Evolutionary conservation across 1,139 yeast genomes (phyloP).

Genomic region (Meyerozyma athensensis): DNA sequence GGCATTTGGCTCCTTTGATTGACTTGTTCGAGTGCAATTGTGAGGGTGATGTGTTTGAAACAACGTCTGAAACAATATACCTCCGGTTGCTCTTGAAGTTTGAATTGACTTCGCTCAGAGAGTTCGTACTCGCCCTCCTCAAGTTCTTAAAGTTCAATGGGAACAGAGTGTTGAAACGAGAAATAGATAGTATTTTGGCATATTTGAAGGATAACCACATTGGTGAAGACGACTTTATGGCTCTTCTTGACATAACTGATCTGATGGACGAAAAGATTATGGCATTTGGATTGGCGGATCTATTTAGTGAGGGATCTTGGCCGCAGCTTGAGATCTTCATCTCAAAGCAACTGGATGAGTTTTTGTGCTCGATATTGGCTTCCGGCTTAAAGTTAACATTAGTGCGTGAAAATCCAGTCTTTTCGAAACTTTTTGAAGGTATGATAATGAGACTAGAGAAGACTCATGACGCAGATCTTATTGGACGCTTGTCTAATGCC

Average conservation of each 20-base stretch:
- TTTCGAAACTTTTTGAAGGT: slow-evolving; percentile 1
- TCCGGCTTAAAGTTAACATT: background rate
- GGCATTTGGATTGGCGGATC: background rate
- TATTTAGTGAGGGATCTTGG: background rate
- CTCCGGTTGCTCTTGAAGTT: slow-evolving; percentile 40
- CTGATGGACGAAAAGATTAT: slow-evolving; percentile 4
- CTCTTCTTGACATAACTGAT: background rate
- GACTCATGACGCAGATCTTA: background rate
- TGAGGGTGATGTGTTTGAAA: slow-evolving; percentile 58
- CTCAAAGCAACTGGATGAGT: background rate
- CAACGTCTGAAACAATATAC: slow-evolving; percentile 46
- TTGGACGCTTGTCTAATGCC: background rate
- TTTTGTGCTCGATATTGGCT: slow-evolving; percentile 1
- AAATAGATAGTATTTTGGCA: slow-evolving; percentile 20
- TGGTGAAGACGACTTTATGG: slow-evolving; percentile 2
- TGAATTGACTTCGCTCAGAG: slow-evolving; percentile 12
- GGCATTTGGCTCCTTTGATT: slow-evolving; percentile 18
- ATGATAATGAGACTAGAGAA: background rate
- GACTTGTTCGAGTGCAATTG: slow-evolving; percentile 49
- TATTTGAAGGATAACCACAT: slow-evolving; percentile 14
- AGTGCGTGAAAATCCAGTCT: background rate
- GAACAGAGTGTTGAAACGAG: slow-evolving; percentile 25
- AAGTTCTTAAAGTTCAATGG: slow-evolving; percentile 44
- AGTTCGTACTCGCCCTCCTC: slow-evolving; percentile 29
- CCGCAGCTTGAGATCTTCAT: background rate